phyloP scores from a whole-genome alignment of 2,329 filamentous ascomycete species.

The Ophiostoma perfectum region DNA sequence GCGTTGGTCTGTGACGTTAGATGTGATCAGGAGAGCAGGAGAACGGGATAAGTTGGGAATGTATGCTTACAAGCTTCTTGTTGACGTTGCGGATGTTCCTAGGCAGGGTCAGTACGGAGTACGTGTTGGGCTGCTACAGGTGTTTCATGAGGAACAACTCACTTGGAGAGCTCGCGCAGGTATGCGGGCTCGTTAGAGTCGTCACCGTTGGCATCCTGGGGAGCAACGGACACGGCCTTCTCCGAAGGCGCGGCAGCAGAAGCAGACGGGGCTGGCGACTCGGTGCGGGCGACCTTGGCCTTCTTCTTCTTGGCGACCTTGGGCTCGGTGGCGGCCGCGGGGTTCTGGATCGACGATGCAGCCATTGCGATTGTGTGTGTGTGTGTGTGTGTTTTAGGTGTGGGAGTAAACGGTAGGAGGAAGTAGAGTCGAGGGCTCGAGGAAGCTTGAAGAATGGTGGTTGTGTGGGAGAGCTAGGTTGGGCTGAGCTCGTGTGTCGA shows the following conservation, averaged over 20 bases:
- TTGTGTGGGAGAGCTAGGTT: neutral
- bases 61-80: constrained; percentile 78
- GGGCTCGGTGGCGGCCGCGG: constrained; percentile 55
- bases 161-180: constrained; percentile 80
- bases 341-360: constrained; percentile 57
- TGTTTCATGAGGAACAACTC: constrained; percentile 32
- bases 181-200: constrained; percentile 64
- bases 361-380: constrained; percentile 48
- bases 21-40: neutral
- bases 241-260: constrained; percentile 36
- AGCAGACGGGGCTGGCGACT: constrained; percentile 50
- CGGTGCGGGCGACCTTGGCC: constrained; percentile 51
- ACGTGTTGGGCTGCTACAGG: no score
- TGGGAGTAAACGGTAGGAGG: neutral
- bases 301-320: constrained; percentile 68
- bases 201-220: constrained; percentile 48
- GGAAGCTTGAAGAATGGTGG: neutral
- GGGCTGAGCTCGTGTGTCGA: neutral
- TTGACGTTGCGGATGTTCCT: constrained; percentile 77
- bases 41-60: constrained; percentile 24
- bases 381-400: neutral
- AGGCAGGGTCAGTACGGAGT: no score
- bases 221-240: constrained; percentile 44
- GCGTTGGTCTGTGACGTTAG: constrained; percentile 52
- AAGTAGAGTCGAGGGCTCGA: neutral